phyloP scores from a whole-genome alignment of 2,329 filamentous ascomycete genomes.

The Ceratocystis colombiana region DNA sequence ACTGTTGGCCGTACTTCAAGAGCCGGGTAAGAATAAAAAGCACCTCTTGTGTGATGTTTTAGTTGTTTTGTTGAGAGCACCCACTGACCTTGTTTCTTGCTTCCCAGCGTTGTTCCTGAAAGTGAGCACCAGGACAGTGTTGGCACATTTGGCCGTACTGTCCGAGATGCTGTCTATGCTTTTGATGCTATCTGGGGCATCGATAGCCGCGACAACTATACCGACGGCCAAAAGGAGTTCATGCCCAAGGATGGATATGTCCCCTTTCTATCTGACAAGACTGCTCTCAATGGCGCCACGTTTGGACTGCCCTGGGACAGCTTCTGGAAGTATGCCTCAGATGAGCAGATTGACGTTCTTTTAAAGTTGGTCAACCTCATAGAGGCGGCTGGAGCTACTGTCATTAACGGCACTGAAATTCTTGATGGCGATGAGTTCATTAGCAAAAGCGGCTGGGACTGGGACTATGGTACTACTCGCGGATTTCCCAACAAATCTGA shows the following conservation, averaged over 20 bases:
- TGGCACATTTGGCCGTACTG: conserved; percentile 56
- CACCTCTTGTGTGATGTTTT: not conserved
- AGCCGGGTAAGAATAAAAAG: conserved; percentile 31
- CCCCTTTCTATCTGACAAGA: conserved; percentile 45
- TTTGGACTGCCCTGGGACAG: conserved; percentile 64
- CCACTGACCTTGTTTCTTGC: conserved; percentile 1
- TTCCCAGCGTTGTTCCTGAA: conserved; percentile 49
- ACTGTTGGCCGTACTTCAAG: conserved; percentile 63
- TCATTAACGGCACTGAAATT: conserved; percentile 62
- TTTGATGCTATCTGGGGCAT: conserved; percentile 59
- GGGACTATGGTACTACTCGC: conserved; percentile 54
- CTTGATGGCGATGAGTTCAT: conserved; percentile 53
- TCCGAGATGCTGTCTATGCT: conserved; percentile 56
- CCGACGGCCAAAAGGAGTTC: conserved; percentile 44
- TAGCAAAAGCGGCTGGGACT: conserved; percentile 60
- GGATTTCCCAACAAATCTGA: conserved; percentile 62
- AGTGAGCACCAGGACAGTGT: conserved; percentile 58
- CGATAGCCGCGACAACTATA: conserved; percentile 57
- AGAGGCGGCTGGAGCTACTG: conserved; percentile 50
- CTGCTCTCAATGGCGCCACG: conserved; percentile 47
- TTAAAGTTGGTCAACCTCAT: conserved; percentile 38
- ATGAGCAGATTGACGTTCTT: conserved; percentile 46
- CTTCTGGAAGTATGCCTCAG: conserved; percentile 55
- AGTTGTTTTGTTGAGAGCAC: not conserved
- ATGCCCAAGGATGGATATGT: conserved; percentile 48